These are phyloP conservation scores for Inga oerstediana DNA, from an alignment of 306 rosid species.

Conservation along the genomic window DNA sequence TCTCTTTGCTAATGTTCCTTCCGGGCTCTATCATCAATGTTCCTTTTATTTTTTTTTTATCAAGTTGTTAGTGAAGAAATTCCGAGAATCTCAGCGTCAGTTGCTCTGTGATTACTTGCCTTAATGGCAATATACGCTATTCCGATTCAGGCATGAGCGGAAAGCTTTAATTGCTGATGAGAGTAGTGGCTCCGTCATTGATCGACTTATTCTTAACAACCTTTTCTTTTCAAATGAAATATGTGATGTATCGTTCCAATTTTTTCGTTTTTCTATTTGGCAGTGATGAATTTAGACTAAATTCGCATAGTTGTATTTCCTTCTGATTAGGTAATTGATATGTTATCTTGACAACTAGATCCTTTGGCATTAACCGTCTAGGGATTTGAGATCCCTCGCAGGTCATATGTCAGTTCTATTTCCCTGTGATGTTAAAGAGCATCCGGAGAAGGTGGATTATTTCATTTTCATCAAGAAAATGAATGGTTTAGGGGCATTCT, in stretches of 20 bases:
- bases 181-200: slow-evolving; percentile 32
- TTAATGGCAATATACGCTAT: slow-evolving; percentile 75
- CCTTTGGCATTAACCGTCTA: no score
- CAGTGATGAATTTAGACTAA: slow-evolving; percentile 66
- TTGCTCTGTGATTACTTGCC: slow-evolving; percentile 79
- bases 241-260: neutral
- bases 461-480: no score
- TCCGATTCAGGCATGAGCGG: slow-evolving; percentile 51
- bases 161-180: slow-evolving; percentile 38
- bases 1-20: neutral
- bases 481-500: no score
- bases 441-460: no score
- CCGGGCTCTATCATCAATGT: neutral
- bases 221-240: neutral
- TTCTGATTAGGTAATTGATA: no score
- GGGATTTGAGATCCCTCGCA: no score
- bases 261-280: neutral
- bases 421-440: no score
- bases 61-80: neutral
- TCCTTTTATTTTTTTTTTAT: fast-evolving
- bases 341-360: no score
- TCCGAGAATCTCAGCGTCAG: neutral
- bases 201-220: neutral
- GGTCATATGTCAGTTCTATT: no score
- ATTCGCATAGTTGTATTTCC: slow-evolving; percentile 46